phyloP scores from a whole-genome alignment of 2,329 filamentous ascomycete genomes.

The Ophiocordyceps camponoti-saundersi region DNA sequence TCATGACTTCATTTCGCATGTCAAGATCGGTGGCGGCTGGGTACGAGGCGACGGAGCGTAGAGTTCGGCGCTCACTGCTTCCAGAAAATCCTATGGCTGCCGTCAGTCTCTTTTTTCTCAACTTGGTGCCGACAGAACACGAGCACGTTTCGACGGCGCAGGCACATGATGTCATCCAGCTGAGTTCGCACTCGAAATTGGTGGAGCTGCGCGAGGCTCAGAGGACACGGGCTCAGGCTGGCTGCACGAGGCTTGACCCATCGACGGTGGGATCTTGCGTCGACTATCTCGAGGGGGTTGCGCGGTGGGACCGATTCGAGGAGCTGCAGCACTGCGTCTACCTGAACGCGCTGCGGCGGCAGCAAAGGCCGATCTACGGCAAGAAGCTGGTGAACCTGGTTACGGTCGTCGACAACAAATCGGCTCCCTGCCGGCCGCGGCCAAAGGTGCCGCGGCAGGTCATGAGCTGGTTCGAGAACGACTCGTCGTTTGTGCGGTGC shows the following conservation, averaged over 20 bases:
- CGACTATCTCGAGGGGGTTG: constrained; percentile 53
- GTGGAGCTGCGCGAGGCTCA: constrained; percentile 59
- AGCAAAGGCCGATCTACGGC: constrained; percentile 69
- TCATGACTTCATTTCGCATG: constrained; percentile 95
- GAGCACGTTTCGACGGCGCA: constrained; percentile 43
- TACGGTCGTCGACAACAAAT: constrained; percentile 39
- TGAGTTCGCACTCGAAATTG: constrained; percentile 54
- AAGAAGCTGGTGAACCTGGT: constrained; percentile 60
- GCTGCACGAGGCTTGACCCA: constrained; percentile 39
- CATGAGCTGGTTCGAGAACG: constrained; percentile 60
- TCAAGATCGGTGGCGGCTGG: constrained; percentile 56
- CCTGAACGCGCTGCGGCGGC: constrained; percentile 63
- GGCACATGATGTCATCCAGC: constrained; percentile 39
- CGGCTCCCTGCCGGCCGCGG: constrained; percentile 39
- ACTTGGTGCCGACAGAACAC: constrained; percentile 55
- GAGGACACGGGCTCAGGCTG: constrained; percentile 39
- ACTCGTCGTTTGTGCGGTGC: constrained; percentile 42
- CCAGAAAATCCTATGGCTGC: constrained; percentile 41
- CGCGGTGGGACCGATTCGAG: constrained; percentile 53
- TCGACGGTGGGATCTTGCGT: constrained; percentile 54
- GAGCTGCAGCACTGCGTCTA: constrained; percentile 70
- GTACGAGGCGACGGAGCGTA: constrained; percentile 55
- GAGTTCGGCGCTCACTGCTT: constrained; percentile 52
- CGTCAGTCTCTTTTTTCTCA: constrained; percentile 61
- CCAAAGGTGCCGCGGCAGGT: constrained; percentile 45